Base-by-base conservation (phyloP, 2,329 filamentous ascomycete genomes). In the Stachybotrys elegans region DNA sequence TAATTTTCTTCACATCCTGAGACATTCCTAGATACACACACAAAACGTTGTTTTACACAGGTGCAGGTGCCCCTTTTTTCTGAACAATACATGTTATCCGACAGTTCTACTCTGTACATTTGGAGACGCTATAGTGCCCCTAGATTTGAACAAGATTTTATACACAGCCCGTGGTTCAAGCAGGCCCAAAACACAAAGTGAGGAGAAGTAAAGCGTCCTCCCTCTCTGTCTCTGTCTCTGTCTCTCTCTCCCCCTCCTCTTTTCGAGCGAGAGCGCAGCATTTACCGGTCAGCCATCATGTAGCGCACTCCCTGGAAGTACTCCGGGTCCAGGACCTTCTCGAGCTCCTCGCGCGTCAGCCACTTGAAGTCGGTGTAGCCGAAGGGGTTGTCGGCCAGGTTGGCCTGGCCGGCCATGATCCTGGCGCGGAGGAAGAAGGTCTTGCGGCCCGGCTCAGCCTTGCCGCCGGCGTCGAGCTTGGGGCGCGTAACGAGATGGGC, bases 361-460 rank as follows among this genome's bases (percentile, higher is more conserved):
- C 93, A 98, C 69, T 87, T 83, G 71, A 93, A 98, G 63, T 96
- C 89, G 43, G 76, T 74, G 43, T 93, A 73, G 6, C 84, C 86
- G 45, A 86, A 76, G 48, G 72, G 70, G 68, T 93, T 95, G 47
- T 72, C 74, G 49, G 73, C 71, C 42, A 97, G 66, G 64, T 95
- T 79, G 22, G 86, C 89, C 70, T 97, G 93, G n/a, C 93, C 93
- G 25, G 91, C 89, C 86, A 97, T 88, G 65, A 98, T 97, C 51
- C 93, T 81, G 41, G 83, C 88, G 75, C 97, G 97, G 74, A 97
- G 81, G 76, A 95, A 96, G 68, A 98, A 98, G 3, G 83, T 84
- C 76, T 95, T 96, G 59, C 86, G 79, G 43, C 88, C 89, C 52
- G 63, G 55, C 46, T 65, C 58, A 37, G 74, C 56, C 23, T 61